Evolutionary conservation across 225 moss, liverwort and hornwort genomes (phyloP).

Genomic region (Ulota crispa): DNA sequence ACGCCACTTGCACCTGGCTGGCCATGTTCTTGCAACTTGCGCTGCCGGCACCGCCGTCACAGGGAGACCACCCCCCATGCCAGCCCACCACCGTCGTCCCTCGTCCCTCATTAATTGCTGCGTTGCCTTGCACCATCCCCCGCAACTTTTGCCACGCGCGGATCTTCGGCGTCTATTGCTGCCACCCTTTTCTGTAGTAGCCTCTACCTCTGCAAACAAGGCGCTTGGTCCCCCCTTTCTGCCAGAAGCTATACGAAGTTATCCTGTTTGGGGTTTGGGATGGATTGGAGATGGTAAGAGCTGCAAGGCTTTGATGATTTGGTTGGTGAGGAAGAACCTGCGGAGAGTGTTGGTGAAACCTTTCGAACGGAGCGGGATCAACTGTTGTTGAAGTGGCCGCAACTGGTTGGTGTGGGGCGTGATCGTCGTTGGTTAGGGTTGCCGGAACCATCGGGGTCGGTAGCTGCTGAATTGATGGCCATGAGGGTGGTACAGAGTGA

Average conservation of each 20-base stretch:
- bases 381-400: background rate
- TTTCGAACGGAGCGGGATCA: background rate
- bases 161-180: background rate
- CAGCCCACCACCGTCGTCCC: background rate
- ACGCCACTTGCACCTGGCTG: conserved; percentile 13
- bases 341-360: background rate
- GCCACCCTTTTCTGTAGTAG: no score
- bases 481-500: conserved; percentile 12
- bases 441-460: background rate
- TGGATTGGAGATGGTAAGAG: background rate
- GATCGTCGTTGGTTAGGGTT: conserved; percentile 3
- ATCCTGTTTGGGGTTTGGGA: background rate
- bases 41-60: background rate
- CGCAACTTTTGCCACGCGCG: background rate
- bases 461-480: background rate
- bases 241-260: background rate
- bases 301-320: background rate
- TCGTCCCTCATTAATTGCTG: background rate
- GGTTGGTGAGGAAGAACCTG: background rate
- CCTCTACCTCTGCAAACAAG: background rate
- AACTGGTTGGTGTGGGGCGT: background rate
- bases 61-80: background rate
- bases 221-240: background rate
- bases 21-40: background rate
- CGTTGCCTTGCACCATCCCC: background rate